Conservation (phyloP, 371 early-diverging fungal genomes). For the Umbelopsis sp. region DNA sequence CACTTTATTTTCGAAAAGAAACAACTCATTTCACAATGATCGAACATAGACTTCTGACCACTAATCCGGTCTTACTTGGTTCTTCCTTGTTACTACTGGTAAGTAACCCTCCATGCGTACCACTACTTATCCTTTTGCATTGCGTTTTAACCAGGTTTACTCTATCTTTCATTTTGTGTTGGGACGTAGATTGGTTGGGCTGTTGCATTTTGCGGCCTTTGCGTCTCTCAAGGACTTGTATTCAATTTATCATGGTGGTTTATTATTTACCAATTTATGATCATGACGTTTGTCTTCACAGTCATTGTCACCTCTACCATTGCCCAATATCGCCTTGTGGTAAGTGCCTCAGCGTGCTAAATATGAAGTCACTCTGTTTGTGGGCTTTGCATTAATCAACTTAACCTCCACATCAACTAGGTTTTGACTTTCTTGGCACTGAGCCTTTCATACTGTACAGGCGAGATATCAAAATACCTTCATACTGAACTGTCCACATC, state of each 20-base stretch:
- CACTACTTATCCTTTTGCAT: too few species aligned
- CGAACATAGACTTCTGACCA: constrained; percentile 6
- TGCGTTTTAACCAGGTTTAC: neutral
- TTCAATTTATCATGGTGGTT: constrained; percentile 43
- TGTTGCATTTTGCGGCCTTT: constrained; percentile 41
- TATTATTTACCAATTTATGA: constrained; percentile 29
- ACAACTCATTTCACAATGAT: neutral
- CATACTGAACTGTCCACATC: constrained; percentile 4
- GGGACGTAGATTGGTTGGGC: constrained; percentile 42
- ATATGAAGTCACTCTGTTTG: neutral
- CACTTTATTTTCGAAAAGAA: neutral
- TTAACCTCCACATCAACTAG: constrained; percentile 18
- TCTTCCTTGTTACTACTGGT: neutral
- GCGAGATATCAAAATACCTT: constrained; percentile 33
- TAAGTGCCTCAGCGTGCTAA: neutral
- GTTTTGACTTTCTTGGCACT: constrained; percentile 37
- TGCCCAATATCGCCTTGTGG: constrained; percentile 29
- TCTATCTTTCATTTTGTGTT: neutral
- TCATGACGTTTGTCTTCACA: constrained; percentile 29
- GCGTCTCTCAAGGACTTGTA: constrained; percentile 28
- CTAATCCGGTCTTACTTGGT: constrained; percentile 13
- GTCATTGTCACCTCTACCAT: constrained; percentile 31
- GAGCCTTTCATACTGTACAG: constrained; percentile 37
- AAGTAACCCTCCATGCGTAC: neutral
- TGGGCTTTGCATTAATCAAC: neutral